These are phyloP conservation scores for Dactylellina haptotyla DNA, from an alignment of 2,329 filamentous ascomycete species.

Conservation along the genomic window DNA sequence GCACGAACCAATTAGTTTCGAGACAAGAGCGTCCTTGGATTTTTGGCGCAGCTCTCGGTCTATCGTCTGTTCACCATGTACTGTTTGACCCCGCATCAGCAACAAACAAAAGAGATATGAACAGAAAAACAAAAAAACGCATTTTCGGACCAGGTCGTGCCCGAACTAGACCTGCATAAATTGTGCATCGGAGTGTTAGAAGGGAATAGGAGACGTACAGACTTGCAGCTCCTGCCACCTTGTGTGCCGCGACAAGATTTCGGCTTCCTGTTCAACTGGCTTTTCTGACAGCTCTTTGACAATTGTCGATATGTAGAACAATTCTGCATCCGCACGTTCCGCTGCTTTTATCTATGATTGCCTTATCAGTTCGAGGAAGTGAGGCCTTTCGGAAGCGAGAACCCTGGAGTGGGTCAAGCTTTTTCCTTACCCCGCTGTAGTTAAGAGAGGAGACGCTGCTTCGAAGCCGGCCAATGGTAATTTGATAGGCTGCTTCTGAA, in stretches of 20 bases:
- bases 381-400: background rate
- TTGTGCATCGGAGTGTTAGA: slow-evolving; percentile 5
- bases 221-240: slow-evolving; percentile 79
- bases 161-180: background rate
- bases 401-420: slow-evolving; percentile 3
- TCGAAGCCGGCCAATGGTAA: slow-evolving; percentile 40
- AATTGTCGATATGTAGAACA: slow-evolving; percentile 90
- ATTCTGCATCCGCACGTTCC: slow-evolving; percentile 86
- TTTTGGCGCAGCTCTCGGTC: slow-evolving; percentile 33
- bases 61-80: slow-evolving; percentile 51
- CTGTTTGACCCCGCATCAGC: slow-evolving; percentile 39
- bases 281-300: slow-evolving; percentile 76
- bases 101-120: too few species aligned
- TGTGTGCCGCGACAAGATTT: slow-evolving; percentile 73
- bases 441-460: slow-evolving; percentile 33
- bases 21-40: slow-evolving; percentile 45
- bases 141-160: background rate
- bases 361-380: slow-evolving; percentile 33
- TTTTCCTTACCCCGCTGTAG: slow-evolving; percentile 44
- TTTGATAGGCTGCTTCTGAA: slow-evolving; percentile 61
- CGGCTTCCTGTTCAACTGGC: slow-evolving; percentile 66
- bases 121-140: too few species aligned
- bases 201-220: slow-evolving; percentile 67
- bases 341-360: slow-evolving; percentile 69
- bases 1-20: slow-evolving; percentile 49